Base-by-base conservation (phyloP, 768 basidiomycete species). In the Leccinum variicolor region DNA sequence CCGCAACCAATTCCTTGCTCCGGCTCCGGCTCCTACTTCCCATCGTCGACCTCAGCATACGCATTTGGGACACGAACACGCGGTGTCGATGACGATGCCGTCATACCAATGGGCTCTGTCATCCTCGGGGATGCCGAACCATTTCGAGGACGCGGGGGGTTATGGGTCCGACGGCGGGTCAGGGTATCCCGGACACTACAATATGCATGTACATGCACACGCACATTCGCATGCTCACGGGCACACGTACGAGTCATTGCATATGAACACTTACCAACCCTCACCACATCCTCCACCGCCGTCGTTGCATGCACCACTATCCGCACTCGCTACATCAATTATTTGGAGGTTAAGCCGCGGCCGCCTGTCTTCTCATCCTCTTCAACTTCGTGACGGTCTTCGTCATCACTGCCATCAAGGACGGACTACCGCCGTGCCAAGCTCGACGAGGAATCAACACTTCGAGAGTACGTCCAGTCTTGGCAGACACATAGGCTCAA, bases 401-500 rank as follows among this genome's bases (percentile, higher is more conserved):
- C n/a, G n/a, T n/a, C 28, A 88, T 96, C 51, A 98, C 96, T 14
- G 95, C 89, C 3, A 82, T 97, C 77, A 99, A 98, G 74, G 96
- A 99, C 70, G 96, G 96, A 99, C 74, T 95, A 92, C 70, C 86
- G 95, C n/a, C 86, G 96, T 51, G 89, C 89, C 10, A 65, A 74
- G 11, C 79, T 95, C 41, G 96, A 99, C 70, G 90, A 97, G 59
- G 86, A 94, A 94, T 98, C 63, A 99, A 99, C 76, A 97, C 86
- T 52, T 94, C 91, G 74, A 75, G 50, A 80, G 78, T 59, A 79
- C 76, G 50, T 46, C 77, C 36, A 79, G 79, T 54, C 62, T 81
- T 14, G 58, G 61, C 0, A 73, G 65, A 48, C 66, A 14, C 31
- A 13, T 34, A 2, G 9, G 9, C 62, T 66, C 4, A 61, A 23